phyloP scores from a whole-genome alignment of 768 basidiomycete species.

The Boletus rubescentipes region DNA sequence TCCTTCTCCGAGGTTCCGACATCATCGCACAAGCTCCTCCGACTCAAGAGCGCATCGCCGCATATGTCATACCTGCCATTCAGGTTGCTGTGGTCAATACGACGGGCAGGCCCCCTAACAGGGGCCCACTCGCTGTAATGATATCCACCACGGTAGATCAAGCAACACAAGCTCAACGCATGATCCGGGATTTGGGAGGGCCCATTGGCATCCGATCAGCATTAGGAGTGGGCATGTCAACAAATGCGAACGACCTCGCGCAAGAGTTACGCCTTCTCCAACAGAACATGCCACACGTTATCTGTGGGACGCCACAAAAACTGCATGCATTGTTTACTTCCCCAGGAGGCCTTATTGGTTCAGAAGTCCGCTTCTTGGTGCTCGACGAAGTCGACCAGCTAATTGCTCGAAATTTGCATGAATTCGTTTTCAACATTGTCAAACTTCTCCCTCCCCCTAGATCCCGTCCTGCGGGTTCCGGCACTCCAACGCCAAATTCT shows the following conservation, averaged over 20 bases:
- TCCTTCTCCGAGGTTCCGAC: slow-evolving; percentile 89
- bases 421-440: slow-evolving; percentile 91
- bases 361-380: slow-evolving; percentile 90
- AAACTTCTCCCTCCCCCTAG: slow-evolving; percentile 89
- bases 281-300: slow-evolving; percentile 91
- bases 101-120: slow-evolving; percentile 52
- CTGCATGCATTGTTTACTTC: slow-evolving; percentile 87
- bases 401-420: slow-evolving; percentile 95
- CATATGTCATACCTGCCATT: slow-evolving; percentile 91
- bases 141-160: slow-evolving; percentile 98
- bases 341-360: slow-evolving; percentile 72
- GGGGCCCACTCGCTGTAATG: slow-evolving; percentile 85
- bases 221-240: slow-evolving; percentile 79
- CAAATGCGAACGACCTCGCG: slow-evolving; percentile 54
- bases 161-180: slow-evolving; percentile 93
- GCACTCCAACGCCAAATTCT: slow-evolving; percentile 35
- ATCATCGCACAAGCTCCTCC: slow-evolving; percentile 99
- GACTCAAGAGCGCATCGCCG: slow-evolving; percentile 96
- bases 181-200: slow-evolving; percentile 92
- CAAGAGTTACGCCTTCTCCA: slow-evolving; percentile 84
- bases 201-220: slow-evolving; percentile 91
- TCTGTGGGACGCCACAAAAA: slow-evolving; percentile 97
- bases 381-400: slow-evolving; percentile 98
- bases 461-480: slow-evolving; percentile 49
- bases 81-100: slow-evolving; percentile 75